Evolutionary conservation across 163 green algal genomes (phyloP), one percentile per base, ranked within the genome.

Genomic region (Scenedesmus sp.): DNA sequence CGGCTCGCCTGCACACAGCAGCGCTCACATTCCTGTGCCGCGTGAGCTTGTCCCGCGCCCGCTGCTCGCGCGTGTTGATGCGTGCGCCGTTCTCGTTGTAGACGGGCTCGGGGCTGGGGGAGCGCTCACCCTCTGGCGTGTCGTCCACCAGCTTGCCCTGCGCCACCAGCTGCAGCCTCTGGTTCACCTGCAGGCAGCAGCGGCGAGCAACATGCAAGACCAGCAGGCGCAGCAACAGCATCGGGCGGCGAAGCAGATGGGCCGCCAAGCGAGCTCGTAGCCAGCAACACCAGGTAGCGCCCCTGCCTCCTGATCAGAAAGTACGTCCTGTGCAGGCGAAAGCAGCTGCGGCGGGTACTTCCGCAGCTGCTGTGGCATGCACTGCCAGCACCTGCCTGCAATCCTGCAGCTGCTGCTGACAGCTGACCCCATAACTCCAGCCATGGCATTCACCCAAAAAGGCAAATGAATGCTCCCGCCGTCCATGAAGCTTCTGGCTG

Each of bases 71-170:
- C 16, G 97, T 99, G 94, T 99, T 99, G 20, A 96, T 94, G 0
- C 97, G 94, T 26, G 97, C 92, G 26, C 98, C 98, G 49, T 95
- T 97, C 30, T 94, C 90, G 81, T 99, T 97, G 93, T 99, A 99
- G 33, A 98, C 88, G 0, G 98, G 98, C 85, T 97, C 95, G 0
- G 98, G 98, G 9, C 96, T 98, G 30, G 98, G 98, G 0, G 95
- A 98, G 35, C 98, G 96, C 91, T 65, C 42, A 13, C 81, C 18
- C 43, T 88, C 80, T 46, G 59, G 79, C 0, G 16, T 37, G 33
- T 81, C 78, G 15, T 92, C 88, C 20, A 88, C 26, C 43, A 44
- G 85, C 80, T 83, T 83, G 80, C 88, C 88, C 40, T 88, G 53
- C 42, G n/a, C 35, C 35, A 92, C 6, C 80, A 92, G 88, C 88